A percentile compares a stretch with the other conserved stretches of the same genome.
phyloP scores from a whole-genome alignment of 768 basidiomycete genomes.

The Auriscalpium orientale region DNA sequence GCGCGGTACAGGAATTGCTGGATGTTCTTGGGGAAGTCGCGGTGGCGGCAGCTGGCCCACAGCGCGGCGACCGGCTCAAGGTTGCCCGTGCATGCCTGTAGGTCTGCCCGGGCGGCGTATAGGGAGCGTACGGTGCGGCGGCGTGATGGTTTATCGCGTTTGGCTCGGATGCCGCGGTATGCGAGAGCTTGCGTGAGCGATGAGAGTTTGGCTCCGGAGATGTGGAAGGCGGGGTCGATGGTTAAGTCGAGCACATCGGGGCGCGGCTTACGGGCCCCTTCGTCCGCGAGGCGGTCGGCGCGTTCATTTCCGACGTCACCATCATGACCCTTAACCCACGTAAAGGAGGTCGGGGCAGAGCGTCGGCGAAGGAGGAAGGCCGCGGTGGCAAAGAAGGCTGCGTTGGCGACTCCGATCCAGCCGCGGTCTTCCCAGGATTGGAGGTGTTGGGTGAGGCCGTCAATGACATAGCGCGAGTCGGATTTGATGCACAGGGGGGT shows the following conservation, averaged over 20 bases:
- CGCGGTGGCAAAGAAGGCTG: background rate
- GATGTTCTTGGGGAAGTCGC: background rate
- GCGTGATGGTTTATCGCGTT: too few species aligned
- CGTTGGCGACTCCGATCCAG: background rate
- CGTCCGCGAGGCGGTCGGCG: conserved; percentile 18
- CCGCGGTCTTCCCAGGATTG: conserved; percentile 6
- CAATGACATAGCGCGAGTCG: conserved; percentile 10
- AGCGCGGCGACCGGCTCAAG: background rate
- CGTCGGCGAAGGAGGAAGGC: background rate
- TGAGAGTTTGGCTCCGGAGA: background rate
- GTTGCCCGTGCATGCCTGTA: background rate
- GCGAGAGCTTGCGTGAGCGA: background rate
- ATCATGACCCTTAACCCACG: background rate
- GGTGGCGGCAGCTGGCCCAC: background rate
- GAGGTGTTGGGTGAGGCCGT: conserved; percentile 6
- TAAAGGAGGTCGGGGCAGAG: background rate
- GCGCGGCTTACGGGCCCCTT: too few species aligned
- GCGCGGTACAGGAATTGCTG: background rate
- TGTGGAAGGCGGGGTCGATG: background rate
- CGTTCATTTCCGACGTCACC: conserved; percentile 14
- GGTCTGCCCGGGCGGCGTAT: background rate
- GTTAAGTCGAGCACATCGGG: background rate
- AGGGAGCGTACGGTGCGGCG: background rate
- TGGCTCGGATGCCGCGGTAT: background rate
- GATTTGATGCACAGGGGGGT: conserved; percentile 1